Percentiles rank a stretch among this genome's conserved stretches.
phyloP scores from a whole-genome alignment of 176 grass and related monocot species.

The Urochloa ruziziensis region DNA sequence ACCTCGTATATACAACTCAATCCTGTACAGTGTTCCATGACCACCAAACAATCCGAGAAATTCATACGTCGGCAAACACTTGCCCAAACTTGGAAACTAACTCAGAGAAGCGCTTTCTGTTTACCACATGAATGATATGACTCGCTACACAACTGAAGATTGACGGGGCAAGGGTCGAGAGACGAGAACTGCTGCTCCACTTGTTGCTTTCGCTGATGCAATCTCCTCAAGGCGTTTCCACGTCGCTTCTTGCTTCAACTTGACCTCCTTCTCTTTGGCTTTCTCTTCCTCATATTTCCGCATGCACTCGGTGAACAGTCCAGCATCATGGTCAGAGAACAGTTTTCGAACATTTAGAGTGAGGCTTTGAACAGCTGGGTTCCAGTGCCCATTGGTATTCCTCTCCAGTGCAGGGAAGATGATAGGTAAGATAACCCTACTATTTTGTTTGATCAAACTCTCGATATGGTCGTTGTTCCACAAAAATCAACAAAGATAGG shows the following conservation, averaged over 20 bases:
- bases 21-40: slow-evolving; percentile 51
- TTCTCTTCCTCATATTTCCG: slow-evolving; percentile 62
- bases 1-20: slow-evolving; percentile 67
- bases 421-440: slow-evolving; percentile 70
- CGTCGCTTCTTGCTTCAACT: slow-evolving; percentile 53
- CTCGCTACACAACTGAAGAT: slow-evolving; percentile 41
- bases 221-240: slow-evolving; percentile 80
- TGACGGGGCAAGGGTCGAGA: slow-evolving; percentile 32
- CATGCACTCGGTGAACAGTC: slow-evolving; percentile 49
- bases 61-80: slow-evolving; percentile 20
- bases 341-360: slow-evolving; percentile 75
- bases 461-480: slow-evolving; percentile 87
- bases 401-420: slow-evolving; percentile 76
- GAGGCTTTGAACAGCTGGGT: slow-evolving; percentile 81
- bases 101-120: not conserved
- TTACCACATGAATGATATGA: slow-evolving; percentile 33
- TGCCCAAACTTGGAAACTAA: not conserved
- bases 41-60: slow-evolving; percentile 27
- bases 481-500: slow-evolving; percentile 34
- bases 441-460: slow-evolving; percentile 64
- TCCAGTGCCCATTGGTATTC: slow-evolving; percentile 67
- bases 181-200: slow-evolving; percentile 63
- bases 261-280: slow-evolving; percentile 53
- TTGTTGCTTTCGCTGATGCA: slow-evolving; percentile 60
- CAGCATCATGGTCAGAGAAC: slow-evolving; percentile 66